These are phyloP conservation scores for Rehmannia glutinosa DNA, from an alignment of 257 asterid genomes.

Conservation along the genomic window DNA sequence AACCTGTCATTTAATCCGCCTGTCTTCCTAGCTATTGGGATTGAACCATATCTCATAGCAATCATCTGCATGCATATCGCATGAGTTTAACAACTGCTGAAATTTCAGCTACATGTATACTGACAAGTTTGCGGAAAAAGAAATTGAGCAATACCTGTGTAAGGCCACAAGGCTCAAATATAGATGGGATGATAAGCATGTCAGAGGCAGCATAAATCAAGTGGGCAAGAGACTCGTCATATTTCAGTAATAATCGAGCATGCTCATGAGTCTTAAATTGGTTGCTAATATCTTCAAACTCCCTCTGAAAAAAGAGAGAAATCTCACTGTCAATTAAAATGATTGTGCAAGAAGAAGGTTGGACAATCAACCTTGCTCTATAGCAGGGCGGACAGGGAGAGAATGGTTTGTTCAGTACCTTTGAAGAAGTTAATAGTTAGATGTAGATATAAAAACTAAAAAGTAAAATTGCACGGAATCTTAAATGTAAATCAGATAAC, in stretches of 20 bases:
- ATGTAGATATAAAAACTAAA: no score
- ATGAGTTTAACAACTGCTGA: slow-evolving; percentile 9
- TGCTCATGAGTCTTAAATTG: slow-evolving; percentile 64
- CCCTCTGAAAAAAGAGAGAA: slow-evolving; percentile 55
- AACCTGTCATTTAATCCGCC: slow-evolving; percentile 98
- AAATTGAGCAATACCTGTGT: slow-evolving; percentile 64
- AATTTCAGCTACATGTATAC: neutral
- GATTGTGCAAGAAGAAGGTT: slow-evolving; percentile 9
- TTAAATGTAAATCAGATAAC: no score
- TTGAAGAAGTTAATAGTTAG: no score
- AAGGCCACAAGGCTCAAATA: slow-evolving; percentile 98
- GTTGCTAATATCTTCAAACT: slow-evolving; percentile 74
- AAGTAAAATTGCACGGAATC: no score
- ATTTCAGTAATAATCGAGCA: slow-evolving; percentile 74
- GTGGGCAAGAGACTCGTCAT: slow-evolving; percentile 85
- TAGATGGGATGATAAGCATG: slow-evolving; percentile 88
- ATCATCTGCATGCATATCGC: slow-evolving; percentile 60
- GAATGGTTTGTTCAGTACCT: no score
- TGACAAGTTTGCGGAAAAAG: slow-evolving; percentile 3
- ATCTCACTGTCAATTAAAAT: slow-evolving; percentile 6
- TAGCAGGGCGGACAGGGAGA: neutral
- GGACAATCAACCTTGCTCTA: neutral
- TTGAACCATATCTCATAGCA: slow-evolving; percentile 94
- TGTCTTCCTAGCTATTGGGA: slow-evolving; percentile 88
- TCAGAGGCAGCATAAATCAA: slow-evolving; percentile 90